Conservation (phyloP, 345 rosid genomes). For the Syzygium aqueum region DNA sequence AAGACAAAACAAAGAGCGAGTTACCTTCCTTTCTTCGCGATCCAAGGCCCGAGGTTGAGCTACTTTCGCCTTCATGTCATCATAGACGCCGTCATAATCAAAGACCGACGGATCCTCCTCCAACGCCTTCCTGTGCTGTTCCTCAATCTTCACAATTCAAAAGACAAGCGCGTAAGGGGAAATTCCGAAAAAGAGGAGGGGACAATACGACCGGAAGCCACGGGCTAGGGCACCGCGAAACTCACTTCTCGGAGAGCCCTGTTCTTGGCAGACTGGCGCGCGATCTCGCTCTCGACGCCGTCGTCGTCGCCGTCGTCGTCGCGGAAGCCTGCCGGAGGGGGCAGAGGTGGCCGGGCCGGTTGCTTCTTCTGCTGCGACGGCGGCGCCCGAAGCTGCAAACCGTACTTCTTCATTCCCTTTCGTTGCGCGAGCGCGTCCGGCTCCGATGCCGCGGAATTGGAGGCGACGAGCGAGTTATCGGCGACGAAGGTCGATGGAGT, state of each 20-base stretch:
- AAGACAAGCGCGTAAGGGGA: neutral
- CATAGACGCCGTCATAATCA: conserved; percentile 78
- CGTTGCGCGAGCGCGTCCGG: neutral
- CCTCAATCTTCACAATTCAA: conserved; percentile 51
- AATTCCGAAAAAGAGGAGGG: neutral
- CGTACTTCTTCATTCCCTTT: conserved; percentile 62
- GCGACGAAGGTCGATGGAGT: neutral
- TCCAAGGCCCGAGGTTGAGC: conserved; percentile 43
- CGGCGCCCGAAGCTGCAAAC: conserved; percentile 69
- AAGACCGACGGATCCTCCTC: conserved; percentile 81
- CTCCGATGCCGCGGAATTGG: neutral
- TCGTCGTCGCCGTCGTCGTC: conserved; percentile 46
- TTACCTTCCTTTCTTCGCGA: conserved; percentile 68
- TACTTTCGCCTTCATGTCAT: conserved; percentile 59
- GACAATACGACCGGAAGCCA: neutral
- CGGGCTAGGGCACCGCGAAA: neutral
- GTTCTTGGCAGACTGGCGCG: conserved; percentile 69
- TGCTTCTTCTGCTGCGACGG: conserved; percentile 48
- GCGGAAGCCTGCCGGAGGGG: conserved; percentile 34
- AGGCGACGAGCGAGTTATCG: neutral
- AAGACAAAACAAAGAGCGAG: neutral
- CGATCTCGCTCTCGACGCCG: conserved; percentile 68
- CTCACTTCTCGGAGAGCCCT: conserved; percentile 64
- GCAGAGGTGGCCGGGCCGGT: conserved; percentile 44
- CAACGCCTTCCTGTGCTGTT: conserved; percentile 73